A percentile compares a stretch with the other conserved stretches of the same genome.
Evolutionary conservation across 169 alveolate genomes (phyloP).

Genomic region (Plasmodium ovale): DNA sequence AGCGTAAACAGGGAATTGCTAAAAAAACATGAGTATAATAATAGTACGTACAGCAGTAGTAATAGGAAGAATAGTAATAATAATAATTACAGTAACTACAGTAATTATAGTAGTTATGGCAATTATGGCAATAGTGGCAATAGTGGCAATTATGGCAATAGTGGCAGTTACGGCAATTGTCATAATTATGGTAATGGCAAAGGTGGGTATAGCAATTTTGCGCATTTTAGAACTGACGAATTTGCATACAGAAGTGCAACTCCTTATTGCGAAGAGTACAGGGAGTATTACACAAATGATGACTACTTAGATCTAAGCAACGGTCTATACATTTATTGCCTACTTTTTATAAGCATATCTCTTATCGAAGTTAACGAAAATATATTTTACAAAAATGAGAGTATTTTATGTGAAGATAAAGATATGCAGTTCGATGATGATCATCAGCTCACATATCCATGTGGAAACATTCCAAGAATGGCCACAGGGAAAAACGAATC

Average conservation of each 20-base stretch:
- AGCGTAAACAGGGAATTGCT: constrained; percentile 43
- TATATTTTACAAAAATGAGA: constrained; percentile 26
- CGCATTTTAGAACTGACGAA: constrained; percentile 2
- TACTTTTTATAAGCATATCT: constrained; percentile 61
- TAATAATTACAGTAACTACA: not conserved
- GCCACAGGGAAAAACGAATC: not conserved
- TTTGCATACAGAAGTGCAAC: not conserved
- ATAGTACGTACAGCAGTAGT: not conserved
- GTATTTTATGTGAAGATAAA: constrained; percentile 22
- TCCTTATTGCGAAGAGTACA: constrained; percentile 32
- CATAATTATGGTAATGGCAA: not conserved
- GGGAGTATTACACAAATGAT: constrained; percentile 14
- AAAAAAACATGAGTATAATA: constrained; percentile 21
- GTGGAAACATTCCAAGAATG: constrained; percentile 1
- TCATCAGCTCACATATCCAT: not conserved
- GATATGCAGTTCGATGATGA: not conserved
- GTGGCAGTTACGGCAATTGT: not conserved
- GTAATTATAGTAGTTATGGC: not conserved
- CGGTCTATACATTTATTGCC: constrained; percentile 58
- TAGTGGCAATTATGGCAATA: not conserved
- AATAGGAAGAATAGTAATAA: not conserved
- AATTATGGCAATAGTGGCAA: not conserved
- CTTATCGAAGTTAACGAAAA: constrained; percentile 55
- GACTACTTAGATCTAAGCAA: constrained; percentile 54
- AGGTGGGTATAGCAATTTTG: constrained; percentile 7